Base-by-base conservation (phyloP, 2,329 filamentous ascomycete species). In the Cytospora leucostoma region DNA sequence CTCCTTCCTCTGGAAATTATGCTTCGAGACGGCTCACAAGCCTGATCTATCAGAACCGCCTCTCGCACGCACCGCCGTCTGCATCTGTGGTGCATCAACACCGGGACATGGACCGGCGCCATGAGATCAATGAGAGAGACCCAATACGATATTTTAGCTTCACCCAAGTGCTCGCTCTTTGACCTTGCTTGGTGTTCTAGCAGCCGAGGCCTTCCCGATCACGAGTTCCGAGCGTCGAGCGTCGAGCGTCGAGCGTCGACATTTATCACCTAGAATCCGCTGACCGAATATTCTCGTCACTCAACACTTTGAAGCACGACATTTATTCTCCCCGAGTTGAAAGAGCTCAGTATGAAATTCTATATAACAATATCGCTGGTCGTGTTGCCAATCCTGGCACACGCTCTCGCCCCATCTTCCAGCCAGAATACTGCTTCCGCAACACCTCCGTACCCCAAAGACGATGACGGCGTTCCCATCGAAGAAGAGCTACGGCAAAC, bases 371-470 rank as follows among this genome's bases (percentile, higher is more conserved):
- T 8, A 7, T 47, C 19, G 11, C n/a, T 49, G n/a, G n/a, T 19
- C 32, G 38, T 15, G 10, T 32, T 61, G 38, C 58, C 58, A 13
- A 15, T 38, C 17, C 15, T 61, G 40, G 51, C 58, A n/a, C 13
- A 40, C 38, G 27, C 17, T 21, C 40, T 15, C 7, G 37, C 58
- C 12, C 13, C n/a, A 10, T n/a, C 37, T 6, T 40, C 50, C 32
- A 11, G 33, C 12, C n/a, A 49, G 17, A 35, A 37, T 44, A 38
- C 13, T 27, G 15, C 51, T 8, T n/a, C 15, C n/a, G 8, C 10
- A 17, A 8, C 40, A 19, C 3, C 13, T 11, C 7, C 15, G 5
- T 19, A 17, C 15, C 40, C 40, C 5, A 15, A 19, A 2, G 17
- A 19, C 17, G 40, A 44, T 4, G n/a, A 19, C 40, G 1, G 17